phyloP scores from a whole-genome alignment of 2,329 filamentous ascomycete species.

The Nemania serpens region DNA sequence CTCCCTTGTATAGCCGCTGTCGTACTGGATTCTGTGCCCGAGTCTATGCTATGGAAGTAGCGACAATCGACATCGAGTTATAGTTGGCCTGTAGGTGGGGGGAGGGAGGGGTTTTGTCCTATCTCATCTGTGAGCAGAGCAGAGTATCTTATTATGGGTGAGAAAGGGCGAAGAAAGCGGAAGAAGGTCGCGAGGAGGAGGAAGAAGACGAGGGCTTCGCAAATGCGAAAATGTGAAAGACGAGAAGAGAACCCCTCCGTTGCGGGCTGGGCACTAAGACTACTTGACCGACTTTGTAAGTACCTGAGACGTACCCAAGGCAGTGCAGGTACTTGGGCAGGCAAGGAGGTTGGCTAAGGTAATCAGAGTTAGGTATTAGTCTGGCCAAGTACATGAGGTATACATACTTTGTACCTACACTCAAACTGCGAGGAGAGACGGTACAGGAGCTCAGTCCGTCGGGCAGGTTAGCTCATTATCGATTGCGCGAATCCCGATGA shows the following conservation, averaged over 20 bases:
- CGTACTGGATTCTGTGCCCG: not conserved
- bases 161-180: not conserved
- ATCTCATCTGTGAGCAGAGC: not conserved
- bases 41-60: not conserved
- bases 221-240: conserved; percentile 4
- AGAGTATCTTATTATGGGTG: not conserved
- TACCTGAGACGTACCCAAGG: not conserved
- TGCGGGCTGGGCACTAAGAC: not conserved
- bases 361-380: too few species aligned
- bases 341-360: too few species aligned
- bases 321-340: not conserved
- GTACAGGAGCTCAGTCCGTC: not conserved
- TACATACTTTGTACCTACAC: too few species aligned
- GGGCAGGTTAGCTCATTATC: conserved; percentile 26
- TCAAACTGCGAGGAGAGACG: not conserved
- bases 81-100: not conserved
- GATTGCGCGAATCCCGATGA: conserved; percentile 29
- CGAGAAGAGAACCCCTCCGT: conserved; percentile 13
- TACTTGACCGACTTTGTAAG: not conserved
- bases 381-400: too few species aligned
- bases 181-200: not conserved
- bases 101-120: too few species aligned
- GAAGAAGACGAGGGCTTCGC: conserved; percentile 2
- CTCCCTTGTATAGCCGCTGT: not conserved
- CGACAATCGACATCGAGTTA: conserved; percentile 1